Evolutionary conservation across 352 stramenopile species (phyloP).

Genomic region (Globisporangium parvum): DNA sequence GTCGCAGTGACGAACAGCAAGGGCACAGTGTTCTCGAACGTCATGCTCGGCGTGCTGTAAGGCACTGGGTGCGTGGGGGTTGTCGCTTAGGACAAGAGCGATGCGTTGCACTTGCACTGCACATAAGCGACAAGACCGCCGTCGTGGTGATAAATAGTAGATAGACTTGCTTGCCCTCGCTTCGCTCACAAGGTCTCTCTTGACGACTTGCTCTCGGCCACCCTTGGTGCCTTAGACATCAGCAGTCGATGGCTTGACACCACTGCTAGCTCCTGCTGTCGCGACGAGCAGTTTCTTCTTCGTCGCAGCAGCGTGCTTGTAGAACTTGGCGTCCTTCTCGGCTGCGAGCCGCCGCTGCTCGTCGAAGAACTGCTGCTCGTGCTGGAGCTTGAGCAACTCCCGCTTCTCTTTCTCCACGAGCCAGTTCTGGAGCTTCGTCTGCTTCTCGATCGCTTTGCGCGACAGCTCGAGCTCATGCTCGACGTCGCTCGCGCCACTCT

Average conservation of each 20-base stretch:
- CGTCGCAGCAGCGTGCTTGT: conserved; percentile 58
- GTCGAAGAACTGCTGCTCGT: conserved; percentile 74
- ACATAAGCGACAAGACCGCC: too few species aligned
- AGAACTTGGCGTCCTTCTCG: conserved; percentile 78
- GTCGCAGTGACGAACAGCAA: conserved; percentile 48
- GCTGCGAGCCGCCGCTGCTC: conserved; percentile 49
- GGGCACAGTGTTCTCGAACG: conserved; percentile 66
- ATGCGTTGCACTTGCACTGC: too few species aligned
- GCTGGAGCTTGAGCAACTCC: conserved; percentile 74
- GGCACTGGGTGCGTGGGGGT: too few species aligned
- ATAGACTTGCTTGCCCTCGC: conserved; percentile 5
- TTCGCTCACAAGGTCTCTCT: conserved; percentile 1
- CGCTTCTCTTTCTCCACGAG: conserved; percentile 85
- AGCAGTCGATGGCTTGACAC: conserved; percentile 21
- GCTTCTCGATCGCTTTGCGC: conserved; percentile 85
- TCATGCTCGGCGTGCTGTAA: conserved; percentile 42
- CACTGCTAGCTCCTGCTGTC: conserved; percentile 1
- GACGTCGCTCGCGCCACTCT: conserved; percentile 28
- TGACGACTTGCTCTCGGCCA: conserved; percentile 4
- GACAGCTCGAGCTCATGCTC: conserved; percentile 63
- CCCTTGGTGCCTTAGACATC: conserved; percentile 26
- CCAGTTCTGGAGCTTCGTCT: conserved; percentile 87
- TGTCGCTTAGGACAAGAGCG: too few species aligned
- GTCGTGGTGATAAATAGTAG: conserved; percentile 12
- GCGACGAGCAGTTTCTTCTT: conserved; percentile 56